These are phyloP conservation scores for Coemansia furcata DNA, from an alignment of 192 early-diverging fungal genomes.

Conservation along the genomic window DNA sequence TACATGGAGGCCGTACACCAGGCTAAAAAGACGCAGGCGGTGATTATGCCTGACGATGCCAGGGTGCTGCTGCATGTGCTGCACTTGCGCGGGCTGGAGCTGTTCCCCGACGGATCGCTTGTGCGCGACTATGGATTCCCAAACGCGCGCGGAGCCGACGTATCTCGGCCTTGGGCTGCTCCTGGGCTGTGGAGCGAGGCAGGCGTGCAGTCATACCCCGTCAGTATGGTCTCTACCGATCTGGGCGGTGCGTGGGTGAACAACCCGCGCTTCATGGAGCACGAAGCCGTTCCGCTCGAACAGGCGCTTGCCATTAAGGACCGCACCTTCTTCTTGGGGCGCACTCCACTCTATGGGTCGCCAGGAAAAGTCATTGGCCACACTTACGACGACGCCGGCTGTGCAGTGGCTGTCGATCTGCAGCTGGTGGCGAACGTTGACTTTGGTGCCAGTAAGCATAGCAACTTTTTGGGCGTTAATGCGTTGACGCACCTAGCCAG, in stretches of 20 bases:
- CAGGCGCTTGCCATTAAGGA: slow-evolving; percentile 71
- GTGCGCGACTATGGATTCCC: slow-evolving; percentile 44
- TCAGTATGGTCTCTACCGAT: slow-evolving; percentile 52
- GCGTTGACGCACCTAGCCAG: slow-evolving; percentile 14
- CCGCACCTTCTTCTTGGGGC: slow-evolving; percentile 80
- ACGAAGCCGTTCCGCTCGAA: slow-evolving; percentile 61
- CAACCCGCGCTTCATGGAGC: slow-evolving; percentile 72
- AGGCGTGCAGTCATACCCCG: slow-evolving; percentile 29
- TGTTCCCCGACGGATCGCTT: slow-evolving; percentile 42
- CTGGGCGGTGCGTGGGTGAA: slow-evolving; percentile 42
- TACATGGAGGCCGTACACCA: slow-evolving; percentile 31
- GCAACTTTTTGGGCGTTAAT: slow-evolving; percentile 39
- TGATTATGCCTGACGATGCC: slow-evolving; percentile 13
- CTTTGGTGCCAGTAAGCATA: slow-evolving; percentile 14
- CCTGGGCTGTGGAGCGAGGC: slow-evolving; percentile 12
- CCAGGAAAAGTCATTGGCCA: slow-evolving; percentile 67
- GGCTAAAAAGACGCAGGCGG: slow-evolving; percentile 23
- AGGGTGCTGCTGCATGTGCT: slow-evolving; percentile 41
- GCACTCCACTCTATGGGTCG: slow-evolving; percentile 66
- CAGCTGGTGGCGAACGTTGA: slow-evolving; percentile 26
- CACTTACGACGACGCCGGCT: slow-evolving; percentile 18
- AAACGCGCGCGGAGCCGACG: neutral
- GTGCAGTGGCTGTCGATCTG: slow-evolving; percentile 26
- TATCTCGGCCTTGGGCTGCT: slow-evolving; percentile 24
- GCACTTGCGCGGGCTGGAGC: slow-evolving; percentile 38